Evolutionary conservation across 306 rosid genomes (phyloP).

Genomic region (Malus fusca): DNA sequence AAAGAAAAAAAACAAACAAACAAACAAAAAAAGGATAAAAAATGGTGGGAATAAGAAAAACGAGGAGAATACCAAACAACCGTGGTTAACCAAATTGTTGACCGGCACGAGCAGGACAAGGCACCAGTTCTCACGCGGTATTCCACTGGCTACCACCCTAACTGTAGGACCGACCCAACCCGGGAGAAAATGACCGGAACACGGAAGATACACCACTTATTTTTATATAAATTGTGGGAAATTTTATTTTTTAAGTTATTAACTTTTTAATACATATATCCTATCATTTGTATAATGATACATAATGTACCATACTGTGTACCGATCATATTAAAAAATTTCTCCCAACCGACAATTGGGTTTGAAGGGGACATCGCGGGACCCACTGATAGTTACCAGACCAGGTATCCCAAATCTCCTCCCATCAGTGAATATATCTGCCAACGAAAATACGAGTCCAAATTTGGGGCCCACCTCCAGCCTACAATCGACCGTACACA

Average conservation of each 20-base stretch:
- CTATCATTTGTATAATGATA: no score
- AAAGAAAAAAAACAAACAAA: no score
- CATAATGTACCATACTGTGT: accelerated
- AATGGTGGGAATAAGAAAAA: not conserved
- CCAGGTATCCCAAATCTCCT: not conserved
- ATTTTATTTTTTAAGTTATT: no score
- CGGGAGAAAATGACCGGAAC: no score
- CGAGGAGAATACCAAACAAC: not conserved
- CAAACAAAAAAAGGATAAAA: not conserved
- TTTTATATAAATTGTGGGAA: accelerated
- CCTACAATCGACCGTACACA: conserved; percentile 5
- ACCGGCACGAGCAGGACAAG: not conserved
- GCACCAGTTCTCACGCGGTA: conserved; percentile 23
- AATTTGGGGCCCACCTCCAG: conserved; percentile 15
- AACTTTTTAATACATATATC: accelerated
- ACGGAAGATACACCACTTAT: accelerated
- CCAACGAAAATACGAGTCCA: not conserved
- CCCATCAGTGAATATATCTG: not conserved
- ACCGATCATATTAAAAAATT: no score
- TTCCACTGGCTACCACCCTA: not conserved
- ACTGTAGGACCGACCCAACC: conserved; percentile 9
- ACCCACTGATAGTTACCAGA: conserved; percentile 5
- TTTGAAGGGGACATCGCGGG: conserved; percentile 45
- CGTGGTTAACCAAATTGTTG: not conserved
- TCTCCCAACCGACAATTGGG: conserved; percentile 31